These are phyloP conservation scores for Colletotrichum sp. DNA, from an alignment of 2,329 filamentous ascomycete species.

Conservation along the genomic window DNA sequence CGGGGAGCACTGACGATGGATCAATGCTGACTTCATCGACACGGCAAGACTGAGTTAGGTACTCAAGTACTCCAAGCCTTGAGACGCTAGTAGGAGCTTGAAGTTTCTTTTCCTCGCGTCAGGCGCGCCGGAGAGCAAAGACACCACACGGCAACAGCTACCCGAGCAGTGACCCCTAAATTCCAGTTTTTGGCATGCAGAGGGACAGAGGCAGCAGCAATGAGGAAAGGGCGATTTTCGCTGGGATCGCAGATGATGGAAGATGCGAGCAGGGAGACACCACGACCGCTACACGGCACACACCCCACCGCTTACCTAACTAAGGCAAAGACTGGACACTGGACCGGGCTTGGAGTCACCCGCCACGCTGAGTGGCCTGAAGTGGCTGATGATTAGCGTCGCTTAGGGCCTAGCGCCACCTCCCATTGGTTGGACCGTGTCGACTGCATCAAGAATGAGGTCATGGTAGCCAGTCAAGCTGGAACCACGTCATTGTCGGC, in stretches of 20 bases:
- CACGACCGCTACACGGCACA: background rate
- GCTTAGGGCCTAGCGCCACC: background rate
- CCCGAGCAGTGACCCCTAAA: background rate
- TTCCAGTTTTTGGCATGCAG: background rate
- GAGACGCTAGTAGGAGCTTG: background rate
- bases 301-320: background rate
- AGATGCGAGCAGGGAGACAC: background rate
- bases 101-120: background rate
- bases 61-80: background rate
- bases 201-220: background rate
- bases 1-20: background rate
- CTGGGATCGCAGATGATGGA: background rate
- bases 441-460: background rate
- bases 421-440: background rate
- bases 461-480: background rate
- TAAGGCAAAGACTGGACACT: background rate
- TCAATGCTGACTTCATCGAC: background rate
- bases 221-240: background rate
- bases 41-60: background rate
- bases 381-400: slow-evolving; percentile 10
- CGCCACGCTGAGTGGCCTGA: background rate
- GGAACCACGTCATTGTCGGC: slow-evolving; percentile 19
- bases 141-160: background rate
- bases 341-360: background rate
- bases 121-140: background rate